Conservation (phyloP, 768 basidiomycete species). For the Leccinum arenicola region DNA sequence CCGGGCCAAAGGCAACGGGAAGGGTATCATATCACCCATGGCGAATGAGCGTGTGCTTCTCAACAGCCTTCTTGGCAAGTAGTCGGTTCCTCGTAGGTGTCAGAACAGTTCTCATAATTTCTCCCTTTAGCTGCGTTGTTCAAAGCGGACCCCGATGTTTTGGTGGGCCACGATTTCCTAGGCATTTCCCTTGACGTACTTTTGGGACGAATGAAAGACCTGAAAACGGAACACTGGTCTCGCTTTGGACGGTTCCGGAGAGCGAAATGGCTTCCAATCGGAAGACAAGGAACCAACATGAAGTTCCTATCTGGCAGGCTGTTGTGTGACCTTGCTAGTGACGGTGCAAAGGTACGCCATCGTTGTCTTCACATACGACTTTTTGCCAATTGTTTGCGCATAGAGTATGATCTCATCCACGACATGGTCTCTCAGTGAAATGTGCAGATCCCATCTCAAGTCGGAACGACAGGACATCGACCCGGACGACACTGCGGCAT, state of each 20-base stretch:
- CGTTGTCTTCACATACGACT: not conserved
- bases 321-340: slow-evolving; percentile 90
- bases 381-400: not conserved
- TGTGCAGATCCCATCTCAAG: slow-evolving; percentile 89
- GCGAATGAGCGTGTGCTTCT: slow-evolving; percentile 85
- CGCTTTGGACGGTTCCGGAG: slow-evolving; percentile 88
- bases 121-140: slow-evolving; percentile 58
- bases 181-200: slow-evolving; percentile 89
- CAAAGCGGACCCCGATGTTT: slow-evolving; percentile 89
- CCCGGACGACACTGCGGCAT: slow-evolving; percentile 88
- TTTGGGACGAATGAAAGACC: slow-evolving; percentile 85
- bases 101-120: not conserved
- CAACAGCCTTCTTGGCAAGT: slow-evolving; percentile 69
- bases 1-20: slow-evolving; percentile 58
- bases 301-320: slow-evolving; percentile 82
- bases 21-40: slow-evolving; percentile 69
- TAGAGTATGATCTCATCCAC: slow-evolving; percentile 97
- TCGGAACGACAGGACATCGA: slow-evolving; percentile 91
- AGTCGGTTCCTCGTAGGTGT: slow-evolving; percentile 7
- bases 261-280: slow-evolving; percentile 76
- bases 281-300: slow-evolving; percentile 80
- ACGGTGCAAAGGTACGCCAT: slow-evolving; percentile 78
- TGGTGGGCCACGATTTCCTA: slow-evolving; percentile 93
- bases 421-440: slow-evolving; percentile 97
- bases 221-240: slow-evolving; percentile 93